Base-by-base conservation (phyloP, 345 rosid species). In the Hibiscus trionum region DNA sequence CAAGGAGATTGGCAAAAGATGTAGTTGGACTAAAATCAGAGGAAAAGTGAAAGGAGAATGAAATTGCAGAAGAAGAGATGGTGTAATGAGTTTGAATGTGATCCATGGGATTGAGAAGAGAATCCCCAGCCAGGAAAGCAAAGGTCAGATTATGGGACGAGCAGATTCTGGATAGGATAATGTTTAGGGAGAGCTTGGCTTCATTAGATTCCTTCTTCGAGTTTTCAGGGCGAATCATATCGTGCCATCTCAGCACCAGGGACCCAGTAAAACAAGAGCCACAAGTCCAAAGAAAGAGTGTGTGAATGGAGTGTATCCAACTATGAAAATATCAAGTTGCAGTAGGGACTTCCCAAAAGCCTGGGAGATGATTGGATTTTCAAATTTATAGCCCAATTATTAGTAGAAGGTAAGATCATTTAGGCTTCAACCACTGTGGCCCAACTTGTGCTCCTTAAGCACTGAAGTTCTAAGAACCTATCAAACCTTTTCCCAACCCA, bases 161-260 rank as follows among this genome's bases (percentile, higher is more conserved):
- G 67, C 17, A 66, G 84, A 82, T 72, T 73, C 71, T 74, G 78
- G 85, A 80, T 78, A 78, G 83, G 85, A 84, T 82, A 78, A 84
- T 64, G 85, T 72, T 46, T 59, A 59, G 42, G 60, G 19, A 60
- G 73, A 73, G 72, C 53, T 31, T 73, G 72, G 49, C 59, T 78
- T 61, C 69, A 62, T 74, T 24, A 44, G 75, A 60, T 16, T 27
- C 35, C 61, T 7, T 14, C 37, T 58, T 66, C 3, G 49, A 47
- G 71, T 17, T 72, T 47, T 10, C 42, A 68, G 47, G 70, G 65
- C 79, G 78, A 49, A 47, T 77, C 71, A 27, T 4, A 14, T 16
- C 21, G 46, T 15, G 84, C 81, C 84, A 77, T 9, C 57, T 77
- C 77, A 69, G 55, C 42, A 42, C 66, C 12, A 9, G 15, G 71